A percentile compares a stretch with the other conserved stretches of the same genome.
phyloP scores from a whole-genome alignment of 2,329 filamentous ascomycete species.

The Balansia obtecta region DNA sequence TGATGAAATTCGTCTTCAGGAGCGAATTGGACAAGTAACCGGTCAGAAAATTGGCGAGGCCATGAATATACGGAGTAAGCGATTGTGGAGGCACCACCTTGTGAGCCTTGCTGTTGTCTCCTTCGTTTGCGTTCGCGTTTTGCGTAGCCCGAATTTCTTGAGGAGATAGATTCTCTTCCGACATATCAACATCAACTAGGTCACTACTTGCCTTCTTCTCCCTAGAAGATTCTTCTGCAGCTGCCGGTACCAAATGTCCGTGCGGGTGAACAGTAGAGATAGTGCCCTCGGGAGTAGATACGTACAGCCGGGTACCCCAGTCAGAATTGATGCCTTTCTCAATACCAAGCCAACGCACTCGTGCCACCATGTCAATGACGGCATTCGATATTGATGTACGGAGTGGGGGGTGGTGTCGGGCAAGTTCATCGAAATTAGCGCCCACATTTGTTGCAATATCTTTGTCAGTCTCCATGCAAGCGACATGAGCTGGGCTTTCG shows the following conservation, averaged over 20 bases:
- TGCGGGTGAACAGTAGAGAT: constrained; percentile 40
- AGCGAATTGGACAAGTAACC: constrained; percentile 63
- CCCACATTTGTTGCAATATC: constrained; percentile 63
- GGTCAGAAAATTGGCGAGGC: constrained; percentile 62
- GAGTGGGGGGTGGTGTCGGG: constrained; percentile 80
- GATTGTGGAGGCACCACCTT: constrained; percentile 18
- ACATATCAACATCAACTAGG: constrained; percentile 52
- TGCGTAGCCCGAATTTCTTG: constrained; percentile 8
- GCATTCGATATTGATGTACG: constrained; percentile 70
- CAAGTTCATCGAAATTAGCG: constrained; percentile 81
- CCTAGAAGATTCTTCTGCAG: constrained; percentile 17
- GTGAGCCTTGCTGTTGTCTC: background rate
- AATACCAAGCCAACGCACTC: constrained; percentile 63
- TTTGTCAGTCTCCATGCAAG: constrained; percentile 64
- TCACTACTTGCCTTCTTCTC: constrained; percentile 26
- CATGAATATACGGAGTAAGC: constrained; percentile 60
- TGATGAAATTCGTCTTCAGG: constrained; percentile 63
- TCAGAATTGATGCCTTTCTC: constrained; percentile 55
- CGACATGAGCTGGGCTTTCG: constrained; percentile 79
- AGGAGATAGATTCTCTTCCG: constrained; percentile 30
- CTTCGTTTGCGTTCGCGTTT: background rate
- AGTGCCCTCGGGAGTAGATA: constrained; percentile 44
- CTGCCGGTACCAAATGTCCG: constrained; percentile 19
- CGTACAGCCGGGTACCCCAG: constrained; percentile 69
- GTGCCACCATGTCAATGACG: constrained; percentile 79